phyloP scores from a whole-genome alignment of 306 rosid species.

The Cicer chorassanicum region DNA sequence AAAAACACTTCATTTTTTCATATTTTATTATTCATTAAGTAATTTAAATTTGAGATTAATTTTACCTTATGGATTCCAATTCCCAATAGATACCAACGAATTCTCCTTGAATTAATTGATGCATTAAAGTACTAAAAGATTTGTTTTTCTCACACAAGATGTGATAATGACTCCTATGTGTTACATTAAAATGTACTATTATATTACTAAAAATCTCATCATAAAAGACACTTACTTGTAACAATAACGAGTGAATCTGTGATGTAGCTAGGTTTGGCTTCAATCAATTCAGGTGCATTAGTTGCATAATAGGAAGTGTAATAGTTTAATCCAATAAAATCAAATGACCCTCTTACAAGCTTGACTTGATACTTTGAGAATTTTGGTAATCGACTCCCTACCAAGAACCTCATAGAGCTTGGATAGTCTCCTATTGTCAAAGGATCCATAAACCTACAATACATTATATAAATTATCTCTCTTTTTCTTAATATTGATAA shows the following conservation, averaged over 20 bases:
- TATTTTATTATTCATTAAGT: no score
- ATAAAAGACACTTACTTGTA: conserved; percentile 31
- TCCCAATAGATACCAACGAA: no score
- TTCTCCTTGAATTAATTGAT: no score
- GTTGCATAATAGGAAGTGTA: conserved; percentile 41
- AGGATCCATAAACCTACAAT: conserved; percentile 44
- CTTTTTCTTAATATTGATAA: no score
- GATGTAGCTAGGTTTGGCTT: neutral
- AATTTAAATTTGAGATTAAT: no score
- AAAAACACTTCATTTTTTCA: no score
- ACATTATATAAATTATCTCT: neutral
- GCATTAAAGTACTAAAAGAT: no score
- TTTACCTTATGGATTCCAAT: no score
- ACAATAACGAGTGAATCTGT: conserved; percentile 31
- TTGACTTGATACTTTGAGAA: conserved; percentile 2
- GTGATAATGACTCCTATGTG: no score
- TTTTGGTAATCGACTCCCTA: conserved; percentile 39
- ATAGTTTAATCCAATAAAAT: conserved; percentile 48
- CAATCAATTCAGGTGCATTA: conserved; percentile 28
- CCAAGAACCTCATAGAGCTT: conserved; percentile 29
- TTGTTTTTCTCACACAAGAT: no score
- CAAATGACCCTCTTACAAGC: conserved; percentile 37
- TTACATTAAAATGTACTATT: neutral
- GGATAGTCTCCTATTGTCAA: conserved; percentile 39
- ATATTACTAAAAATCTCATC: neutral